phyloP scores from a whole-genome alignment of 2,329 filamentous ascomycete species.

The Ceratocystis papillata region DNA sequence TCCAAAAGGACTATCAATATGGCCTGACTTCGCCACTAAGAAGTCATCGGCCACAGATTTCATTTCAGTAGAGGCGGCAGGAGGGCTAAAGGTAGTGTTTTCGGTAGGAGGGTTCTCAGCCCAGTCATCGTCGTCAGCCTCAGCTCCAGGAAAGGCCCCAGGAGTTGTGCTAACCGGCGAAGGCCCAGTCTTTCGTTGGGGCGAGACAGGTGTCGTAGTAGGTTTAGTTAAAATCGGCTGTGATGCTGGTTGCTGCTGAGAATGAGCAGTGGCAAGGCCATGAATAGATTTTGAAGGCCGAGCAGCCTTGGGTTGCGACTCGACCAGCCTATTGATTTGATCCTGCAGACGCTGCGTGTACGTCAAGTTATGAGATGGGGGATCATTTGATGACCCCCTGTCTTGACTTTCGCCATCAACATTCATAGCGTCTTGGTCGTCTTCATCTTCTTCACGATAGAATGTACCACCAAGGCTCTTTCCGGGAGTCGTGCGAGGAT shows the following conservation, averaged over 20 bases:
- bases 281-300: slow-evolving; percentile 41
- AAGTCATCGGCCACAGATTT: slow-evolving; percentile 29
- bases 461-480: slow-evolving; percentile 52
- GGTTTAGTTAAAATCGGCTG: slow-evolving; percentile 29
- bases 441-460: slow-evolving; percentile 39
- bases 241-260: neutral
- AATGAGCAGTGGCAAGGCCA: slow-evolving; percentile 28
- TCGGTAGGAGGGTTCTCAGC: slow-evolving; percentile 40
- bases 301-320: slow-evolving; percentile 42
- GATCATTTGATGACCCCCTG: slow-evolving; percentile 29
- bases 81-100: slow-evolving; percentile 5
- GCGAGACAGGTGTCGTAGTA: slow-evolving; percentile 27
- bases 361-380: slow-evolving; percentile 59
- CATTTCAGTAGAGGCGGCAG: slow-evolving; percentile 8
- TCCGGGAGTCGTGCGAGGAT: slow-evolving; percentile 61
- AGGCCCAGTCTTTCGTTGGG: slow-evolving; percentile 26
- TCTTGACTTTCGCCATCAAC: slow-evolving; percentile 38
- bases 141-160: neutral
- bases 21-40: slow-evolving; percentile 35
- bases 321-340: slow-evolving; percentile 66
- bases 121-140: slow-evolving; percentile 43
- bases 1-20: slow-evolving; percentile 29
- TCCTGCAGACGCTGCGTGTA: slow-evolving; percentile 92
- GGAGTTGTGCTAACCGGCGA: slow-evolving; percentile 37
- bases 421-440: slow-evolving; percentile 36